Conservation (phyloP, 2,329 filamentous ascomycete genomes). For the Cadophora sp. region DNA sequence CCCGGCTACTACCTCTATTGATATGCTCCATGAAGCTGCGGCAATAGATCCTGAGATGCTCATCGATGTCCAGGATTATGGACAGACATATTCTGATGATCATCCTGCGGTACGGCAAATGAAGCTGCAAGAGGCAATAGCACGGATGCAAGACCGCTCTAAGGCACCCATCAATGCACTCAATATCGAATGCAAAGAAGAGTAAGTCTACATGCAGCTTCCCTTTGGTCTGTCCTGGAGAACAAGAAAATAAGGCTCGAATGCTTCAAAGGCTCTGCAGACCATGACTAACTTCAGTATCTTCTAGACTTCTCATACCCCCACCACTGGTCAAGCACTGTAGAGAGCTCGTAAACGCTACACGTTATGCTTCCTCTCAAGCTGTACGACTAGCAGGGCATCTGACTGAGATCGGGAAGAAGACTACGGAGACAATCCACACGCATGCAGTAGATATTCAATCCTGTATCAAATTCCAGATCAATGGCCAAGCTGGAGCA, state of each 20-base stretch:
- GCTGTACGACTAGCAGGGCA: constrained; percentile 15
- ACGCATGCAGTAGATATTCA: constrained; percentile 25
- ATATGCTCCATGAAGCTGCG: constrained; percentile 17
- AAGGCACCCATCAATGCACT: constrained; percentile 16
- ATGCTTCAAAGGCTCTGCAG: neutral
- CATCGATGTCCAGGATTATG: constrained; percentile 21
- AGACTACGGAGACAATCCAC: constrained; percentile 23
- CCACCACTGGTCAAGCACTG: constrained; percentile 18
- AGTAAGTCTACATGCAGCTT: neutral
- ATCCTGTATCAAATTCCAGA: constrained; percentile 30
- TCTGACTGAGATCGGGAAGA: constrained; percentile 23
- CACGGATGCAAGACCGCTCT: constrained; percentile 8
- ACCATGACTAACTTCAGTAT: neutral
- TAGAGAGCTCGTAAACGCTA: constrained; percentile 18
- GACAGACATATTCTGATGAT: constrained; percentile 10
- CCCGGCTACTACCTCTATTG: constrained; percentile 9
- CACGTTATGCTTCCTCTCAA: constrained; percentile 20
- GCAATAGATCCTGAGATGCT: constrained; percentile 20
- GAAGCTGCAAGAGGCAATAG: constrained; percentile 20
- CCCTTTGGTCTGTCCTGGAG: neutral
- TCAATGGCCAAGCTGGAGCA: constrained; percentile 29
- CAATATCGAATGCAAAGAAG: constrained; percentile 22
- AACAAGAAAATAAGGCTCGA: neutral
- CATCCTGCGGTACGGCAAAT: constrained; percentile 9
- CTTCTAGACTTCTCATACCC: constrained; percentile 10